These are phyloP conservation scores for Veloboletus limbatus DNA, from an alignment of 1,284 basidiomycete genomes.

Conservation along the genomic window DNA sequence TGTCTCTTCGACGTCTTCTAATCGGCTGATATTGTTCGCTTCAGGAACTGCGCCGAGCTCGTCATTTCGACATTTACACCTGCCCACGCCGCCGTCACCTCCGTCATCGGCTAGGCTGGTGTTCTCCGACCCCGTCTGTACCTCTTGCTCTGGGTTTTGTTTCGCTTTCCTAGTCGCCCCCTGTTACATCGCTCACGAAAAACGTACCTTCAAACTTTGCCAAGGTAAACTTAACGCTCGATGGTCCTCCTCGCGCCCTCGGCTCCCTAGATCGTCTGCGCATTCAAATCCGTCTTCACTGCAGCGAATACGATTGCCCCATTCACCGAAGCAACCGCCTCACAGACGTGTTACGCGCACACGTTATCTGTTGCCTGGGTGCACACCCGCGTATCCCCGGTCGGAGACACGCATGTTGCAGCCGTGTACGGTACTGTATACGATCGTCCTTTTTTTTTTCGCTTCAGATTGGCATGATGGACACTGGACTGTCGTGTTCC, in stretches of 20 bases:
- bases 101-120: constrained; percentile 46
- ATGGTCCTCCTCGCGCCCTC: constrained; percentile 38
- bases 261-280: constrained; percentile 38
- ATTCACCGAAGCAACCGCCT: constrained; percentile 45
- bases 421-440: neutral
- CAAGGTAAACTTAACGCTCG: constrained; percentile 51
- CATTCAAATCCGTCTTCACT: constrained; percentile 46
- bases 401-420: neutral
- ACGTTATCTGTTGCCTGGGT: constrained; percentile 46
- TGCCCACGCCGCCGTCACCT: constrained; percentile 26
- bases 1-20: constrained; percentile 32
- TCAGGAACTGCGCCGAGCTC: constrained; percentile 44
- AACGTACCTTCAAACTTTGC: constrained; percentile 47
- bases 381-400: constrained; percentile 44
- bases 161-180: constrained; percentile 47
- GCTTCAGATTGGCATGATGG: constrained; percentile 16
- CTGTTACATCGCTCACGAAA: constrained; percentile 50
- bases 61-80: constrained; percentile 46
- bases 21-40: constrained; percentile 44
- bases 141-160: constrained; percentile 46
- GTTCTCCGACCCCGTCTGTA: constrained; percentile 48
- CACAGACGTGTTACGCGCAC: constrained; percentile 47
- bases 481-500: constrained; percentile 44
- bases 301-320: constrained; percentile 53
- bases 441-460: neutral